phyloP scores from a whole-genome alignment of 2,329 filamentous ascomycete genomes.

The Diaporthe australafricana region DNA sequence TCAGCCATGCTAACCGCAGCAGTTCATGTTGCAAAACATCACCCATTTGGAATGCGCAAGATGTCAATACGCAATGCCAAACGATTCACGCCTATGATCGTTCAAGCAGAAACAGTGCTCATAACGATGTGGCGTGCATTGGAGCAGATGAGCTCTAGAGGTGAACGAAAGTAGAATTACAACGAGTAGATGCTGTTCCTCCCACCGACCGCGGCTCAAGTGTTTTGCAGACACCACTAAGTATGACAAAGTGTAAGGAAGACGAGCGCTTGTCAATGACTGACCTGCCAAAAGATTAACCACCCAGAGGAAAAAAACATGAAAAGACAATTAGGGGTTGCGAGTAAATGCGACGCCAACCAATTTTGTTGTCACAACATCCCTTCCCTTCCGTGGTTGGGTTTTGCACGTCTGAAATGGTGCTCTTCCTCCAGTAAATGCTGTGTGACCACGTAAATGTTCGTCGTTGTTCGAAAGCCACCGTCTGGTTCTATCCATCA shows the following conservation, averaged over 20 bases:
- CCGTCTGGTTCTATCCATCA: background rate
- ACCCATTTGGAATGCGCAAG: too few species aligned
- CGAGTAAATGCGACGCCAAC: background rate
- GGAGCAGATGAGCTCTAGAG: background rate
- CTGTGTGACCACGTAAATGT: background rate
- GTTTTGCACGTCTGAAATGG: background rate
- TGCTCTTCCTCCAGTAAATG: background rate
- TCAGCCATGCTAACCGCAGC: too few species aligned
- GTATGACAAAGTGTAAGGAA: background rate
- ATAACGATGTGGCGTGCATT: background rate
- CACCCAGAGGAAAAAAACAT: background rate
- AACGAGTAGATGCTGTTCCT: background rate
- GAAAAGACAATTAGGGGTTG: background rate
- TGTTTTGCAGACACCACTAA: background rate
- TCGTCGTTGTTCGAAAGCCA: background rate
- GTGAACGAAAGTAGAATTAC: too few species aligned
- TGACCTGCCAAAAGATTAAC: background rate
- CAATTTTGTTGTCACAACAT: background rate
- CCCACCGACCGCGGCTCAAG: background rate
- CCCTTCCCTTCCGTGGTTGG: background rate
- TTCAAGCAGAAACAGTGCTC: background rate
- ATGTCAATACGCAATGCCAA: background rate
- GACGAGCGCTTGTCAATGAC: background rate
- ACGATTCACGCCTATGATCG: background rate
- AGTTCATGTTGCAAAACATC: too few species aligned